Base-by-base conservation (phyloP, 257 asterid genomes). In the Solanum bulbocastanum region DNA sequence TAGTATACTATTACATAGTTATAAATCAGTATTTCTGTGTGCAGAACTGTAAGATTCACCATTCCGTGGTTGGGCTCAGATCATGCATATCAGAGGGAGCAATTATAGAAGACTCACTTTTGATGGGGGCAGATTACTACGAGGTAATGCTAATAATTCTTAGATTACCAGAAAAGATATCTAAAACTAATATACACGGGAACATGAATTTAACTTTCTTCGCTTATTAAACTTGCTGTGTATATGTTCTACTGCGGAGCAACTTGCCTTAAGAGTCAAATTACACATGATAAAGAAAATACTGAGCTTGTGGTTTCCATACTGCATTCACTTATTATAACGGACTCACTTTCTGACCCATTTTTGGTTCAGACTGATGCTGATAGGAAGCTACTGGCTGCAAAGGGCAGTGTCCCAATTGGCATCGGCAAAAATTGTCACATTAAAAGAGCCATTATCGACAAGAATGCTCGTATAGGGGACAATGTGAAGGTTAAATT, bases 21-120 rank as follows among this genome's bases (percentile, higher is more conserved):
- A 5, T 81, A 18, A 81, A 81, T 30, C 40, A 30, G 1, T 46
- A 46, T 46, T 81, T 76, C 14, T 81, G 40, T 46, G 9, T 89
- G 93, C 94, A 96, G 99, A 96, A 96, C 89, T 96, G 99, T 88
- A 96, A 95, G 91, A 96, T 96, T 92, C 97, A 95, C 90, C 98
- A 96, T 86, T 96, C 99, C 27, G 99, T 96, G 87, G 95, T 96
- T 88, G 99, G 99, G 87, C 97, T 96, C 33, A 91, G 99, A 87
- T 96, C 99, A n/a, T 96, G 99, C 92, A 94, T 96, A 87, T 94
- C 99, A 49, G 98, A 93, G 88, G 99, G 99, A 71, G 99, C 99
- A 88, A 88, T 95, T 87, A 94, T 96, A 86, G 99, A 96, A 91
- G 99, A 96, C 86, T 42, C 98, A 22, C 89, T 96, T 90, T 88